Evolutionary conservation across 2,329 filamentous ascomycete genomes (phyloP), one percentile per base, ranked within the genome.

Genomic region (Penicillium sp.): DNA sequence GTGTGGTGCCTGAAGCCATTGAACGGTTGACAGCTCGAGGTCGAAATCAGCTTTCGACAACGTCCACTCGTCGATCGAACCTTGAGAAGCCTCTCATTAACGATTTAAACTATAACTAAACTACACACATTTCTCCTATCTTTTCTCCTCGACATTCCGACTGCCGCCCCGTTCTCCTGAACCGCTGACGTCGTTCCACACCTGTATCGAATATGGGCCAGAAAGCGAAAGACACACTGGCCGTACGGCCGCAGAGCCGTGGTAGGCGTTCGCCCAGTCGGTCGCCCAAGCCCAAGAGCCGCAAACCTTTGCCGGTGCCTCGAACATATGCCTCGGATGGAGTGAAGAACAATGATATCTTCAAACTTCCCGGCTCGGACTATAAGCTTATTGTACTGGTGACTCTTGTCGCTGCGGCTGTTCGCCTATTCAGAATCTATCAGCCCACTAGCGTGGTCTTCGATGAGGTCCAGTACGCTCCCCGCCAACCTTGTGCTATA

Each of bases 381-480:
- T 97, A 94, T 79, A 85, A 90, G 76, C 76, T 90, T 60, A 82
- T 95, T 73, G 78, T 85, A 20, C 77, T 82, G 49, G 76, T 97
- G 64, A 96, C 91, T 50, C 64, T 92, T 18, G 67, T 97, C 61
- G 90, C 89, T 49, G 82, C 88, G 53, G 78, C 87, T 63, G 90
- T 99, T 63, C 89, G 94, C 62, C 78, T 97, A 61, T 99, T 96
- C 81, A 87, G 91, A 71, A 97, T 99, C 78, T 97, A 95, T 74
- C 91, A 97, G 74, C 94, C 94, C 55, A 89, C 86, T 69, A 97
- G 92, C 69, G 94, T 99, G 59, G 94, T 99, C 65, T 99, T 99
- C 74, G 94, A 99, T 76, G 94, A 99, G 80, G 94, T 99, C 74
- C 94, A 99, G 92, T 96, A 85, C 74, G 91, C 86, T 56, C 24